These are phyloP conservation scores for Aureobasidium sp. DNA, from an alignment of 2,329 filamentous ascomycete species.

Conservation along the genomic window DNA sequence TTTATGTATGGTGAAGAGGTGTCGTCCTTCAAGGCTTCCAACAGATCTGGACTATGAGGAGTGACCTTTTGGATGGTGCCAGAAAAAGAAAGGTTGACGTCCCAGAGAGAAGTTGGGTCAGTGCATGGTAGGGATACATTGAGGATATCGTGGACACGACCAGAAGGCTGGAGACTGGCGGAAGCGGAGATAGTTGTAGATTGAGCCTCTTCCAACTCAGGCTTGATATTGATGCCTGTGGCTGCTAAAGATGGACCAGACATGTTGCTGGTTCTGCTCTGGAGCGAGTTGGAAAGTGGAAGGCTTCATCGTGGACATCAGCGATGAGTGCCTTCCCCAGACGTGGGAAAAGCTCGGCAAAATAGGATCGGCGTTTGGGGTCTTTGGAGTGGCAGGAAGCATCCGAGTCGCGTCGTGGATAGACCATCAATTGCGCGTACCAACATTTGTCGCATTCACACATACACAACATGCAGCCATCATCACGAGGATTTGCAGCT, in stretches of 20 bases:
- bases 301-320: background rate
- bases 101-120: slow-evolving; percentile 28
- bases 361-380: background rate
- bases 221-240: slow-evolving; percentile 28
- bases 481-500: slow-evolving; percentile 5
- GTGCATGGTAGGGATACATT: slow-evolving; percentile 29
- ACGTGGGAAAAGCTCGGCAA: background rate
- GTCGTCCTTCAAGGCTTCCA: background rate
- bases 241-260: slow-evolving; percentile 24
- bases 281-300: background rate
- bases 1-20: slow-evolving; percentile 26
- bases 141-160: slow-evolving; percentile 10
- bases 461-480: slow-evolving; percentile 3
- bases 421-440: background rate
- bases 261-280: slow-evolving; percentile 17
- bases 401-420: slow-evolving; percentile 8
- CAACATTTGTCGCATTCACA: background rate
- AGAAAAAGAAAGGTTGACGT: slow-evolving; percentile 22
- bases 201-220: slow-evolving; percentile 27
- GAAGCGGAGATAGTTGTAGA: background rate
- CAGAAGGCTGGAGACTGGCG: background rate
- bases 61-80: slow-evolving; percentile 26
- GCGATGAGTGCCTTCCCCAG: background rate
- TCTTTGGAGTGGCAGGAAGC: background rate
- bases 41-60: slow-evolving; percentile 20